Evolutionary conservation across 345 rosid species (phyloP).

Genomic region (Salix suchowensis): DNA sequence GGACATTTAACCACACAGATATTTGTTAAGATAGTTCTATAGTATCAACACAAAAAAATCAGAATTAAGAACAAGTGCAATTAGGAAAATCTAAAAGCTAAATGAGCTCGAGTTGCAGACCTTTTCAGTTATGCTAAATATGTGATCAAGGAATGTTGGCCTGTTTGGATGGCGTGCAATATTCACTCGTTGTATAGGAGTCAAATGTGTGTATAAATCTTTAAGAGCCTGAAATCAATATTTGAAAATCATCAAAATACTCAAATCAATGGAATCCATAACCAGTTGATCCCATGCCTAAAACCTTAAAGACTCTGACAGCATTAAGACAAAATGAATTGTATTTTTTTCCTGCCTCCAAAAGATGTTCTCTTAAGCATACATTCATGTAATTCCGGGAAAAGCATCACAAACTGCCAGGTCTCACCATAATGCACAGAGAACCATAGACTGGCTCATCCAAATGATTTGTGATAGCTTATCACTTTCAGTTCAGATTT

Average conservation of each 20-base stretch:
- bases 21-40: slow-evolving; percentile 7
- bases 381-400: neutral
- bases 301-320: neutral
- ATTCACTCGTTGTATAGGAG: slow-evolving; percentile 88
- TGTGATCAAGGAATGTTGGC: slow-evolving; percentile 95
- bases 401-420: neutral
- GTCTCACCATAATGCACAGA: neutral
- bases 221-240: slow-evolving; percentile 58
- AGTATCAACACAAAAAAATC: neutral
- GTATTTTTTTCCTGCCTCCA: neutral
- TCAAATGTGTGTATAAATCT: slow-evolving; percentile 69
- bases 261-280: slow-evolving; percentile 3
- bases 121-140: slow-evolving; percentile 88
- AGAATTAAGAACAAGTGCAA: neutral
- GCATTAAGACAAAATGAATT: slow-evolving; percentile 8
- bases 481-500: neutral
- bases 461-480: neutral
- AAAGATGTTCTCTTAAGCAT: neutral
- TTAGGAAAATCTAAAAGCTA: slow-evolving; percentile 1
- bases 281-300: neutral
- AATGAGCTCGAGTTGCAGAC: slow-evolving; percentile 33
- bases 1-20: slow-evolving; percentile 18
- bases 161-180: slow-evolving; percentile 96
- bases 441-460: neutral
- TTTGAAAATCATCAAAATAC: slow-evolving; percentile 6